These are phyloP conservation scores for Xylaria sp. DNA, from an alignment of 2,329 filamentous ascomycete genomes.

Conservation along the genomic window DNA sequence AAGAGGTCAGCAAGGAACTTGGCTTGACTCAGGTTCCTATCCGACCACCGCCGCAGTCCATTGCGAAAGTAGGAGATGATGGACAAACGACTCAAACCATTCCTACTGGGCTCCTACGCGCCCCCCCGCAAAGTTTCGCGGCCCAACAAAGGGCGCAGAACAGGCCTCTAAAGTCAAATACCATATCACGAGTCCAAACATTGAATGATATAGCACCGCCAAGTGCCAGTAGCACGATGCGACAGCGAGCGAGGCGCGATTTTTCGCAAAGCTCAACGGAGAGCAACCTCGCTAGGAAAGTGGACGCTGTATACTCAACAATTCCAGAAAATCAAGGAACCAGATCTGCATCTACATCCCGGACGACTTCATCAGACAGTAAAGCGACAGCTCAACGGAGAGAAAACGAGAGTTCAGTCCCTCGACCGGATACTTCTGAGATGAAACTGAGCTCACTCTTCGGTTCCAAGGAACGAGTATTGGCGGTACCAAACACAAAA, in stretches of 20 bases:
- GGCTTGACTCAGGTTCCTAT: slow-evolving; percentile 49
- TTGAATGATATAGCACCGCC: slow-evolving; percentile 48
- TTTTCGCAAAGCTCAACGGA: slow-evolving; percentile 44
- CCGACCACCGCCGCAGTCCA: slow-evolving; percentile 49
- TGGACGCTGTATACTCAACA: slow-evolving; percentile 33
- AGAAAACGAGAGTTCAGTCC: slow-evolving; percentile 29
- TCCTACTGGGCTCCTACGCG: slow-evolving; percentile 59
- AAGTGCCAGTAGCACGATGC: slow-evolving; percentile 46
- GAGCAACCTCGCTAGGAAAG: slow-evolving; percentile 39
- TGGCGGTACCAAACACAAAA: slow-evolving; percentile 62
- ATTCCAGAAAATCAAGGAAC: slow-evolving; percentile 23
- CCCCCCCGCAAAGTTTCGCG: slow-evolving; percentile 72
- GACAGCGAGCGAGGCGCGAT: slow-evolving; percentile 46
- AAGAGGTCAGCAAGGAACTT: slow-evolving; percentile 68
- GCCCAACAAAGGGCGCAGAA: slow-evolving; percentile 71
- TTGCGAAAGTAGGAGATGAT: slow-evolving; percentile 50
- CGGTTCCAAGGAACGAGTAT: slow-evolving; percentile 62
- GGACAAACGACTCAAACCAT: slow-evolving; percentile 49
- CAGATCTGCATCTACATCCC: slow-evolving; percentile 18
- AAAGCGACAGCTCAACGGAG: slow-evolving; percentile 13
- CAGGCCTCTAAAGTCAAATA: slow-evolving; percentile 52
- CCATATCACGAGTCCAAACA: slow-evolving; percentile 48
- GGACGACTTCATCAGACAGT: slow-evolving; percentile 24
- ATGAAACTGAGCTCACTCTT: slow-evolving; percentile 60
- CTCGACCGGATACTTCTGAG: slow-evolving; percentile 23